Evolutionary conservation across 2,329 filamentous ascomycete genomes (phyloP).

Genomic region (Diaporthe helianthi): DNA sequence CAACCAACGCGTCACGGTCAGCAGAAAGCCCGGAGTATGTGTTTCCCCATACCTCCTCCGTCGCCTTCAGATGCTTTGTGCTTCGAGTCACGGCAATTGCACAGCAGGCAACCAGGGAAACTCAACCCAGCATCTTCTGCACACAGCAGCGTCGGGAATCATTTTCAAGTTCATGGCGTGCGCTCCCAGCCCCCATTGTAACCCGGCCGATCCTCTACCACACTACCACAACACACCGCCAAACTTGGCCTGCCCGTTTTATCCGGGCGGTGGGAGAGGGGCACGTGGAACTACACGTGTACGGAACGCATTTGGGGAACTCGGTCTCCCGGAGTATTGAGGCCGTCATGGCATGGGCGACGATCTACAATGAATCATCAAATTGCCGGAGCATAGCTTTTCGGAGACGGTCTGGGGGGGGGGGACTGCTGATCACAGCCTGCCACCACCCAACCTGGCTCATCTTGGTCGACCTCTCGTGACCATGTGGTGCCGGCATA

Average conservation of each 20-base stretch:
- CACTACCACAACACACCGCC: conserved; percentile 15
- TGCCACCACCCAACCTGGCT: background rate
- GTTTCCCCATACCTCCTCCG: background rate
- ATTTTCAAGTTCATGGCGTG: conserved; percentile 6
- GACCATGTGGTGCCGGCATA: background rate
- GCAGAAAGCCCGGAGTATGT: background rate
- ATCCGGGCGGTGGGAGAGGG: background rate
- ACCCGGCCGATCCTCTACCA: background rate
- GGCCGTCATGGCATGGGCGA: conserved; percentile 2
- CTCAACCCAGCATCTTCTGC: background rate
- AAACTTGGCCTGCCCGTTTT: conserved; percentile 11
- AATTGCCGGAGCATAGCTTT: background rate
- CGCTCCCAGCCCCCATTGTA: conserved; percentile 6
- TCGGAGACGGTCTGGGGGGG: background rate
- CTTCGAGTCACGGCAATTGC: background rate
- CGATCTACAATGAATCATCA: conserved; percentile 23
- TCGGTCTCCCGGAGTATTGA: conserved; percentile 3
- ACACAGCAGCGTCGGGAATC: background rate
- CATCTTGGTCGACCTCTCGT: background rate
- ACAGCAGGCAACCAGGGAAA: background rate
- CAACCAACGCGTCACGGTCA: background rate
- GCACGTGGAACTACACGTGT: background rate
- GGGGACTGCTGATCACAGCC: background rate
- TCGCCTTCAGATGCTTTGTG: background rate
- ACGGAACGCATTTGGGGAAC: background rate